These are phyloP conservation scores for Populus tomentosa DNA, from an alignment of 441 rosid species.

Conservation along the genomic window DNA sequence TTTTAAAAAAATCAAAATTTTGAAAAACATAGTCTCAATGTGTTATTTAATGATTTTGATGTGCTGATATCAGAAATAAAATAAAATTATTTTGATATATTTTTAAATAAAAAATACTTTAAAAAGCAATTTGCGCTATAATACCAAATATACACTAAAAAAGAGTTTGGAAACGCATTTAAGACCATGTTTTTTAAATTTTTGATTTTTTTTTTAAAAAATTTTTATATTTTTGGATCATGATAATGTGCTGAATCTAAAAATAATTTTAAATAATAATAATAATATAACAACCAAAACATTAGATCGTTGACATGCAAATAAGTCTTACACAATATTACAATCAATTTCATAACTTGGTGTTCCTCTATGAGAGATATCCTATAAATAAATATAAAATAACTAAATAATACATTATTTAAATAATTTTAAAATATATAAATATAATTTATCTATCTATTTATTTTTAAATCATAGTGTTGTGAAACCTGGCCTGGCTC, in stretches of 20 bases:
- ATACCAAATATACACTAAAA: accelerated
- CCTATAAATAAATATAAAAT: neutral
- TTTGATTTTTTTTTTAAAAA: too few species aligned
- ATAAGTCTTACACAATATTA: neutral
- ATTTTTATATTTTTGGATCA: accelerated
- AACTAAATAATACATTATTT: too few species aligned
- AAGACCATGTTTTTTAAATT: accelerated
- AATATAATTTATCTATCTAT: too few species aligned
- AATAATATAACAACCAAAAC: too few species aligned
- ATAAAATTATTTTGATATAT: too few species aligned
- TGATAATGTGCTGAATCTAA: accelerated
- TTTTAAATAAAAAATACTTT: too few species aligned
- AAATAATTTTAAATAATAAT: too few species aligned
- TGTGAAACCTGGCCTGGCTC: too few species aligned
- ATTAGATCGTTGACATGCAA: neutral
- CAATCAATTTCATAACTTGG: neutral
- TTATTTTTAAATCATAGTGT: too few species aligned
- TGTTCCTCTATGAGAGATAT: neutral
- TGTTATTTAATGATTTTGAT: too few species aligned
- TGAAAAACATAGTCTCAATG: accelerated
- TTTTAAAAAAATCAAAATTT: too few species aligned
- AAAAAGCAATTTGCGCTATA: accelerated
- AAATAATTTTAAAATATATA: too few species aligned
- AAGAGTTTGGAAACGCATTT: accelerated
- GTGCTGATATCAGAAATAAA: accelerated